These are phyloP conservation scores for Hypoxylon sp. DNA, from an alignment of 2,329 filamentous ascomycete genomes.

Conservation along the genomic window DNA sequence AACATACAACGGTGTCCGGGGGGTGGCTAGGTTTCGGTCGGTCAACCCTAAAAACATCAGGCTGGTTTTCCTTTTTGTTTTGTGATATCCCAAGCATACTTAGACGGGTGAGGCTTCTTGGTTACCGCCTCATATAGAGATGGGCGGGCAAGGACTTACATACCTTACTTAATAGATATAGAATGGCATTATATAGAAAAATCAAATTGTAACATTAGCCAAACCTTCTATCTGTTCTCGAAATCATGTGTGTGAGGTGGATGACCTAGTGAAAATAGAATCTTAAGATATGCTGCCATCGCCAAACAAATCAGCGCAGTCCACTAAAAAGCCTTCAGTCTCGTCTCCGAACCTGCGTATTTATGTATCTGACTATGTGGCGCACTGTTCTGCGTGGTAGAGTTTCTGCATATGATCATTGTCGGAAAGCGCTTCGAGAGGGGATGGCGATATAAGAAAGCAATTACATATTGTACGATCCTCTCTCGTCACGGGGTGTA, in stretches of 20 bases:
- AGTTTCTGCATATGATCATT: too few relatives aligned
- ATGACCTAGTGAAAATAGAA: background rate
- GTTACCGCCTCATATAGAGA: slow-evolving; percentile 27
- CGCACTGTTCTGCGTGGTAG: too few relatives aligned
- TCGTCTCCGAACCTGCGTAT: too few relatives aligned
- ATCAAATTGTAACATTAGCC: slow-evolving; percentile 42
- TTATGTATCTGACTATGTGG: too few relatives aligned
- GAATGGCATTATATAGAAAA: slow-evolving; percentile 38
- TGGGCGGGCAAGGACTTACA: slow-evolving; percentile 22
- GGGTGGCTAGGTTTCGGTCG: slow-evolving; percentile 28
- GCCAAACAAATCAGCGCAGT: too few relatives aligned
- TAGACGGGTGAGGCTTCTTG: slow-evolving; percentile 34
- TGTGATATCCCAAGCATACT: slow-evolving; percentile 43
- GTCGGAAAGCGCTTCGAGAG: too few relatives aligned
- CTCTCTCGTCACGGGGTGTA: too few relatives aligned
- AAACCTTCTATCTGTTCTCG: slow-evolving; percentile 8
- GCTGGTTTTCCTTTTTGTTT: slow-evolving; percentile 46
- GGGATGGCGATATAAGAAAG: too few relatives aligned
- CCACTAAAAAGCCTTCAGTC: too few relatives aligned
- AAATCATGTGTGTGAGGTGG: background rate
- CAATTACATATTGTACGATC: too few relatives aligned
- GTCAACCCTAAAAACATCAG: slow-evolving; percentile 36
- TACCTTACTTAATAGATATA: slow-evolving; percentile 35
- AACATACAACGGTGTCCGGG: slow-evolving; percentile 32
- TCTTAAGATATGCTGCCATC: background rate